A percentile compares a stretch with the other conserved stretches of the same genome.
These are phyloP conservation scores for Eucalyptus rudis DNA, from an alignment of 345 rosid genomes.

Conservation along the genomic window DNA sequence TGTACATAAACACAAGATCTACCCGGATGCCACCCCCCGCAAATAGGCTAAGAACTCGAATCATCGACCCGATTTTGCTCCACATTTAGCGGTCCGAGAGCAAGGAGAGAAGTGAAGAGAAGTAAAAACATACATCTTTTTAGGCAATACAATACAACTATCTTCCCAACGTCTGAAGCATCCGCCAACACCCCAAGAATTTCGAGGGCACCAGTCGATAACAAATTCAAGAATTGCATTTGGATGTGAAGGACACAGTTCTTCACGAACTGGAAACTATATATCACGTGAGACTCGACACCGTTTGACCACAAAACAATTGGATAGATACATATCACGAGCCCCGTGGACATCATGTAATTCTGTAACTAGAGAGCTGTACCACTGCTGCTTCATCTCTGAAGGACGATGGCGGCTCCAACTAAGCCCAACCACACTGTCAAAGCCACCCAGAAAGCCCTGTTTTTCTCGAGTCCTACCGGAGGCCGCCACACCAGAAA, in stretches of 20 bases:
- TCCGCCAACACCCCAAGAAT: not conserved
- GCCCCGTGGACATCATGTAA: not conserved
- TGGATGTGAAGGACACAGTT: not conserved
- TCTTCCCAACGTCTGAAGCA: not conserved
- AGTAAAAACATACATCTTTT: not conserved
- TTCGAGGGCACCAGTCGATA: not conserved
- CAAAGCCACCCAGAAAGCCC: slow-evolving; percentile 65
- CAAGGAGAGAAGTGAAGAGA: not conserved
- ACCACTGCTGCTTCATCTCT: slow-evolving; percentile 19
- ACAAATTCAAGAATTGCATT: not conserved
- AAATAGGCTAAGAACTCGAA: not conserved
- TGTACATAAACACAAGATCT: not conserved
- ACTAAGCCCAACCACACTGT: slow-evolving; percentile 79
- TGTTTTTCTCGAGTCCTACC: slow-evolving; percentile 47
- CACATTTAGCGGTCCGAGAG: not conserved
- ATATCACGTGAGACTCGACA: not conserved
- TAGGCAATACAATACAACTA: not conserved
- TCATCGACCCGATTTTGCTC: not conserved
- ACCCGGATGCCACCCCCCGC: not conserved
- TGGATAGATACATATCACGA: not conserved
- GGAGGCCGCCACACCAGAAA: slow-evolving; percentile 80
- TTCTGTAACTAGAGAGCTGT: not conserved
- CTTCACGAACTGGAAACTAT: not conserved
- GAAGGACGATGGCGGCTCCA: slow-evolving; percentile 72
- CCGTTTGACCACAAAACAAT: not conserved